Conservation (phyloP, 148 eudicot species). For the Chenopodium album region DNA sequence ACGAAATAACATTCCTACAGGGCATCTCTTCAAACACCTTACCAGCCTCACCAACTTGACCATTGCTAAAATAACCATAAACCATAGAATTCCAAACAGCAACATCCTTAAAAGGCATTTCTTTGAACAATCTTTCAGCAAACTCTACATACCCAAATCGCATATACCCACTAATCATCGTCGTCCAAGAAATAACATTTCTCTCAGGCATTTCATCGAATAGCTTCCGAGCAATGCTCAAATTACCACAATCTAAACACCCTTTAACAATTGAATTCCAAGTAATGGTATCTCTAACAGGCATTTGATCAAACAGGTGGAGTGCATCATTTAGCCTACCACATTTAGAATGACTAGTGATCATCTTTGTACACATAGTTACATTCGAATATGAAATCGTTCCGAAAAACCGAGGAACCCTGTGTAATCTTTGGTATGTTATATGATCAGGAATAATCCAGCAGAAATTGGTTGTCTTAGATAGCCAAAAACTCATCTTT, state of each 20-base stretch:
- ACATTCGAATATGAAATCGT: constrained; percentile 40
- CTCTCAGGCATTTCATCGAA: constrained; percentile 66
- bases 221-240: constrained; percentile 42
- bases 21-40: constrained; percentile 66
- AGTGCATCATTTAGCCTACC: constrained; percentile 54
- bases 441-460: constrained; percentile 34
- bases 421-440: constrained; percentile 27
- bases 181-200: constrained; percentile 77
- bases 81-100: constrained; percentile 83
- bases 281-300: constrained; percentile 46
- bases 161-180: constrained; percentile 65
- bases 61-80: constrained; percentile 62
- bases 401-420: constrained; percentile 33
- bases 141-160: constrained; percentile 45
- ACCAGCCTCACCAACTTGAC: constrained; percentile 49
- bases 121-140: constrained; percentile 57
- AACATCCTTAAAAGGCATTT: constrained; percentile 66
- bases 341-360: constrained; percentile 28
- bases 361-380: constrained; percentile 56
- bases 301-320: constrained; percentile 65
- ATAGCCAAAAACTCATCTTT: neutral
- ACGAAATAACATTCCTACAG: constrained; percentile 56
- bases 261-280: constrained; percentile 83
- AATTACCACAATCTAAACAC: constrained; percentile 61
- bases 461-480: neutral